Conservation (phyloP, 129 eudicot species). For the Calendula officinalis region DNA sequence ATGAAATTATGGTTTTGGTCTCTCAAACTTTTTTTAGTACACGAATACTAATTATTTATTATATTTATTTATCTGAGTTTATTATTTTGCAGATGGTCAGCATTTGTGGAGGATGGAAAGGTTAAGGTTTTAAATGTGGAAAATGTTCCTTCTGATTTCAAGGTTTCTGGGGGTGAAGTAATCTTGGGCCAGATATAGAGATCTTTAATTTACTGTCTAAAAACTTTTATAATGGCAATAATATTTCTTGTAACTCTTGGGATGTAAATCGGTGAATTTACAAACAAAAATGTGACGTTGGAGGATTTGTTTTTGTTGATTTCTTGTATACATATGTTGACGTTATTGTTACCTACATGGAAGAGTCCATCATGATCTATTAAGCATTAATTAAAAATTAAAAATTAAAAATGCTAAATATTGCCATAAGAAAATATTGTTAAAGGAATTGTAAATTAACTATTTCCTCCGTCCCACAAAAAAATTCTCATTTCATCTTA, state of each 20-base stretch:
- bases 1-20: too few species aligned
- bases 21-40: too few species aligned
- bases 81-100: constrained; percentile 74
- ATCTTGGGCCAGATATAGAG: constrained; percentile 66
- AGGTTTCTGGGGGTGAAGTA: constrained; percentile 91
- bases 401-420: too few species aligned
- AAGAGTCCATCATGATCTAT: too few species aligned
- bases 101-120: constrained; percentile 87
- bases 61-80: not conserved
- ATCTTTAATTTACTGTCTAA: not conserved
- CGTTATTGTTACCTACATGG: too few species aligned
- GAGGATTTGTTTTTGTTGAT: too few species aligned
- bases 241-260: constrained; percentile 15
- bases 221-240: not conserved
- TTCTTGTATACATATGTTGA: too few species aligned
- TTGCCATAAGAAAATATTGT: too few species aligned
- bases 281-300: not conserved
- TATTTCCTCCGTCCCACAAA: too few species aligned
- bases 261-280: not conserved
- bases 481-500: too few species aligned
- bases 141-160: constrained; percentile 82
- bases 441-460: too few species aligned
- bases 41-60: not conserved
- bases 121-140: constrained; percentile 86
- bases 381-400: too few species aligned